Percentiles rank a stretch among this genome's conserved stretches.
Conservation (phyloP, 768 basidiomycete species). For the Dacryopinax spathularia region DNA sequence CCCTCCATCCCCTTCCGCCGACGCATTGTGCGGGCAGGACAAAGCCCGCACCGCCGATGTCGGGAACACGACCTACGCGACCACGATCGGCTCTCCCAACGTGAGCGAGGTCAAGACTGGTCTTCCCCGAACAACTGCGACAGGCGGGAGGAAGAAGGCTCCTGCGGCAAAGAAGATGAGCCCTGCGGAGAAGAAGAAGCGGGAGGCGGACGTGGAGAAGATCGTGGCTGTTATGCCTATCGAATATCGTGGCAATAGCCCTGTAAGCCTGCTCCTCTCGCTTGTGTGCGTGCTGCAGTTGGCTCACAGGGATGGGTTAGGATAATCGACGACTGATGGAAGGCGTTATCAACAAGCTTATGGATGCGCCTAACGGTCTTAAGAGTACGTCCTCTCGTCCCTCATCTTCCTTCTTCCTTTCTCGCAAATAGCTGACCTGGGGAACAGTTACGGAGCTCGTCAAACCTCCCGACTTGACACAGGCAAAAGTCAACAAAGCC, state of each 20-base stretch:
- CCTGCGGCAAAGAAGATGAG: conserved; percentile 53
- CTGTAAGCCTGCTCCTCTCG: conserved; percentile 35
- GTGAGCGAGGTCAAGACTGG: conserved; percentile 27
- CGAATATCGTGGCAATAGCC: conserved; percentile 81
- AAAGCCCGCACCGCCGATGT: neutral
- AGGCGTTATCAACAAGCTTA: conserved; percentile 57
- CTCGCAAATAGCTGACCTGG: neutral
- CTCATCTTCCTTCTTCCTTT: neutral
- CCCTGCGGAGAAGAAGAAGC: conserved; percentile 72
- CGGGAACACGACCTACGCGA: neutral
- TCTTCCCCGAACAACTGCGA: conserved; percentile 20
- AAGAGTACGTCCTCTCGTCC: conserved; percentile 38
- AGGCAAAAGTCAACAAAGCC: conserved; percentile 86
- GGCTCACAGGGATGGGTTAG: conserved; percentile 29
- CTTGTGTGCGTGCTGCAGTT: neutral
- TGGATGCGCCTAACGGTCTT: conserved; percentile 50
- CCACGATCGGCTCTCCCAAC: neutral
- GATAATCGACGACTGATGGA: conserved; percentile 66
- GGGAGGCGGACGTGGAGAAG: conserved; percentile 43
- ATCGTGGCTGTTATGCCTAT: conserved; percentile 65
- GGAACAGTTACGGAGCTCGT: conserved; percentile 59
- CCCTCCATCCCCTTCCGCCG: neutral
- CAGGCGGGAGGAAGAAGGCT: conserved; percentile 36
- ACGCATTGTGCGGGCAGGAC: neutral
- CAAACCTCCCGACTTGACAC: conserved; percentile 65